These are phyloP conservation scores for Apiosordaria backusii DNA, from an alignment of 495 filamentous ascomycete genomes.

Conservation along the genomic window DNA sequence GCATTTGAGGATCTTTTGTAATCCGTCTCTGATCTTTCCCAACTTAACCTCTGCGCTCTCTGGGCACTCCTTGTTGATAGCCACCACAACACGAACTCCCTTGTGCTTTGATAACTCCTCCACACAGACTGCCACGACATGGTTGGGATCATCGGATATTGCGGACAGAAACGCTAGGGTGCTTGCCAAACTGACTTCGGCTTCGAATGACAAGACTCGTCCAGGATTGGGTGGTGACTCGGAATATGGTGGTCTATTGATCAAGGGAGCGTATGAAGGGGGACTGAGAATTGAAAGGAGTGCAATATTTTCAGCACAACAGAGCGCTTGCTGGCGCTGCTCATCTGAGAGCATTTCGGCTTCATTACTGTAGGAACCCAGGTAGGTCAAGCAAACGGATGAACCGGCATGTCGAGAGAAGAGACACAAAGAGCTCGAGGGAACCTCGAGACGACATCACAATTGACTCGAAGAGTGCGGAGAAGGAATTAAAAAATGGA, in stretches of 20 bases:
- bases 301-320: slow-evolving; percentile 26
- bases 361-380: no score
- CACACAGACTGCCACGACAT: slow-evolving; percentile 40
- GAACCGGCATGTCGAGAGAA: not conserved
- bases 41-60: slow-evolving; percentile 17
- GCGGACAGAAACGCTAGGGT: slow-evolving; percentile 41
- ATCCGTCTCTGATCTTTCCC: slow-evolving; percentile 26
- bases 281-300: slow-evolving; percentile 26
- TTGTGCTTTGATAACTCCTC: slow-evolving; percentile 27
- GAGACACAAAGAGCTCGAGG: not conserved
- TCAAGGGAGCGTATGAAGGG: slow-evolving; percentile 7
- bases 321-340: not conserved
- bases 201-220: slow-evolving; percentile 31
- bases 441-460: not conserved
- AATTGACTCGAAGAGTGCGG: not conserved
- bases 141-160: slow-evolving; percentile 29
- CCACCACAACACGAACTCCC: slow-evolving; percentile 35
- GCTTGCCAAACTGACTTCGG: slow-evolving; percentile 30
- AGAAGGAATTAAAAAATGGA: not conserved
- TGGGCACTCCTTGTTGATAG: slow-evolving; percentile 32
- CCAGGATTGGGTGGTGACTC: not conserved
- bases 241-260: slow-evolving; percentile 10
- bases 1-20: slow-evolving; percentile 30
- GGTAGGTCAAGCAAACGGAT: not conserved
- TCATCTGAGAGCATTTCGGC: slow-evolving; percentile 4